Evolutionary conservation across 2,329 filamentous ascomycete species (phyloP).

Genomic region (Phialophora tarda): DNA sequence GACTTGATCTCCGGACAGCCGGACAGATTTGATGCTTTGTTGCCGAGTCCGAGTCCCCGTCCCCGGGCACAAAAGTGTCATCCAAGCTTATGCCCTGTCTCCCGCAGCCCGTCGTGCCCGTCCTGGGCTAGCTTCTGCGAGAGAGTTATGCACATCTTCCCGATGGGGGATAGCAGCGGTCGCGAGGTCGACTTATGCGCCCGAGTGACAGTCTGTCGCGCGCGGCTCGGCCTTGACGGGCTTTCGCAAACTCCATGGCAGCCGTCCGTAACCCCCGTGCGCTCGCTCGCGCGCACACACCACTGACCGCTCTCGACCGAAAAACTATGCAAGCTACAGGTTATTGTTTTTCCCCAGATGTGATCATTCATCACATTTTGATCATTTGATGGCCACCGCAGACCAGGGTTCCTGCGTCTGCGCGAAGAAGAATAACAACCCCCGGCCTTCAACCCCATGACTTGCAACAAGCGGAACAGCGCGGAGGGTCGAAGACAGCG

Average conservation of each 20-base stretch:
- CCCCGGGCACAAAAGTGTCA: neutral
- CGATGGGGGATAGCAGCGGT: neutral
- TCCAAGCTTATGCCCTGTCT: neutral
- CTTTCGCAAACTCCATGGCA: constrained; percentile 21
- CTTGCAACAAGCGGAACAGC: neutral
- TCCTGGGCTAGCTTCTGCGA: neutral
- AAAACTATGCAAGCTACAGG: neutral
- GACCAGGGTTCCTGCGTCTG: neutral
- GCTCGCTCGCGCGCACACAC: neutral
- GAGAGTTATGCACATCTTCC: constrained; percentile 11
- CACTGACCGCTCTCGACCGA: constrained; percentile 11
- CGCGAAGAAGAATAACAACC: neutral
- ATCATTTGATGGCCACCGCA: neutral
- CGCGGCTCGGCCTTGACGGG: constrained; percentile 3
- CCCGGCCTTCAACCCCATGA: constrained; percentile 13
- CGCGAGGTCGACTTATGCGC: constrained; percentile 8
- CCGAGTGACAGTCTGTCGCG: constrained; percentile 6
- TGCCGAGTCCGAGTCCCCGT: constrained; percentile 5
- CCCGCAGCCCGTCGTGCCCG: neutral
- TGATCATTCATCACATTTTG: no score
- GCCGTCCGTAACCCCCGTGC: neutral
- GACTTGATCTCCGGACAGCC: neutral
- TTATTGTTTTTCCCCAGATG: no score
- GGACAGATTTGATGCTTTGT: neutral
- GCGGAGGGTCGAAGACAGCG: neutral